Base-by-base conservation (phyloP, 2,329 filamentous ascomycete species). In the Venturia oleaginea region DNA sequence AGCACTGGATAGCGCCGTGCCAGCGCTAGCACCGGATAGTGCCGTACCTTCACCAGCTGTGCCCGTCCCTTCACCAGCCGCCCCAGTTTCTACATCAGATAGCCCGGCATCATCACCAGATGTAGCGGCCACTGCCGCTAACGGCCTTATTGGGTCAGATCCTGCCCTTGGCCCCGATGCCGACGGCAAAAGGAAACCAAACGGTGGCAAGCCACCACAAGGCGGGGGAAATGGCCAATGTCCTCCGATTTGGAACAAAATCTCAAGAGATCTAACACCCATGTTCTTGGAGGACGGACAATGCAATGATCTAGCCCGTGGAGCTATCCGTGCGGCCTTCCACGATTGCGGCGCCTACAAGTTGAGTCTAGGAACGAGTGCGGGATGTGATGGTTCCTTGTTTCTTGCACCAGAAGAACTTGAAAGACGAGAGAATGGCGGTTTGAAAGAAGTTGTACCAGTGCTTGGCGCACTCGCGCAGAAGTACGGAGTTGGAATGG, bases 401-500 rank as follows among this genome's bases (percentile, higher is more conserved):
- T 66, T 77, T 22, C 75, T 78, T 66, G 70, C 73, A 43, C 69
- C 71, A 43, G 51, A 64, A 38, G 77, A 78, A 65, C 70, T 74
- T n/a, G 65, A 68, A 7, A 70, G 77, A 2, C 40, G 67, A 2
- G 75, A 77, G 48, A 76, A 85, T 70, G 72, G 69, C 22, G 82
- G 81, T 0, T 73, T 85, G 3, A 70, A 76, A 65, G 71, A 69
- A 10, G 78, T 81, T 54, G 77, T 76, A 6, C 66, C 65, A 2
- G 69, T 76, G 32, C 75, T 79, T 4, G 71, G 73, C 43, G 65
- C 66, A 1, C 76, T 81, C 67, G 76, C 76, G 62, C 65, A 69
- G 27, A 74, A 76, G 64, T 80, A 77, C 65, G 71, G 74, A 15
- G 75, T 83, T n/a, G 74, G 76, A 13, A 80, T 81, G 67, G 83